These are phyloP conservation scores for Carnegiea gigantea DNA, from an alignment of 179 eudicot species.

Conservation along the genomic window DNA sequence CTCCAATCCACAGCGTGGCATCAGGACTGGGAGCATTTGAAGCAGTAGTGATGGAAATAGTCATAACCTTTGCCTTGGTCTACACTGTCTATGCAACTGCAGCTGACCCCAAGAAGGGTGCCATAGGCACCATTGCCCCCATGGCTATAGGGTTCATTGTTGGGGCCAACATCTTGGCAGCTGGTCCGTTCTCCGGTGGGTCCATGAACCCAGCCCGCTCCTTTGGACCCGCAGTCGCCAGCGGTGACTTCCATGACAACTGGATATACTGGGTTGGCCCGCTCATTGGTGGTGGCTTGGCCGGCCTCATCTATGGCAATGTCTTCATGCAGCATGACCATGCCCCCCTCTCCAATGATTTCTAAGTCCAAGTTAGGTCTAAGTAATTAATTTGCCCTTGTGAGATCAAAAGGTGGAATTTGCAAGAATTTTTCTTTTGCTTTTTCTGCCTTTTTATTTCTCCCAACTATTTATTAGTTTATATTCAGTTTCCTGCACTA, in stretches of 20 bases:
- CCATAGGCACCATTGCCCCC: slow-evolving; percentile 65
- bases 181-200: slow-evolving; percentile 78
- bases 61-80: slow-evolving; percentile 66
- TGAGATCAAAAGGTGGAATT: slow-evolving; percentile 18
- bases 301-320: slow-evolving; percentile 47
- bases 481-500: not conserved
- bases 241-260: slow-evolving; percentile 51
- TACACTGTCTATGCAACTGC: slow-evolving; percentile 87
- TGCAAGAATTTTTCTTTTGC: slow-evolving; percentile 24
- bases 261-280: slow-evolving; percentile 90
- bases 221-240: slow-evolving; percentile 69
- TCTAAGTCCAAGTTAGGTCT: slow-evolving; percentile 19
- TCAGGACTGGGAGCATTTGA: slow-evolving; percentile 53
- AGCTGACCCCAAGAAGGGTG: slow-evolving; percentile 79
- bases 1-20: slow-evolving; percentile 51
- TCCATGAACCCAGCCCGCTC: slow-evolving; percentile 89
- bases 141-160: slow-evolving; percentile 77
- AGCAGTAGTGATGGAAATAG: slow-evolving; percentile 68
- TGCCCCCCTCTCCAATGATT: slow-evolving; percentile 48
- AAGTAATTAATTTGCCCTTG: slow-evolving; percentile 16
- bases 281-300: slow-evolving; percentile 70
- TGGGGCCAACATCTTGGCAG: slow-evolving; percentile 78
- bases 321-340: slow-evolving; percentile 57
- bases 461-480: slow-evolving; percentile 7
- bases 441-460: slow-evolving; percentile 16